Evolutionary conservation across 73 alveolate genomes (phyloP).

Genomic region (Tetrahymena malaccensis): DNA sequence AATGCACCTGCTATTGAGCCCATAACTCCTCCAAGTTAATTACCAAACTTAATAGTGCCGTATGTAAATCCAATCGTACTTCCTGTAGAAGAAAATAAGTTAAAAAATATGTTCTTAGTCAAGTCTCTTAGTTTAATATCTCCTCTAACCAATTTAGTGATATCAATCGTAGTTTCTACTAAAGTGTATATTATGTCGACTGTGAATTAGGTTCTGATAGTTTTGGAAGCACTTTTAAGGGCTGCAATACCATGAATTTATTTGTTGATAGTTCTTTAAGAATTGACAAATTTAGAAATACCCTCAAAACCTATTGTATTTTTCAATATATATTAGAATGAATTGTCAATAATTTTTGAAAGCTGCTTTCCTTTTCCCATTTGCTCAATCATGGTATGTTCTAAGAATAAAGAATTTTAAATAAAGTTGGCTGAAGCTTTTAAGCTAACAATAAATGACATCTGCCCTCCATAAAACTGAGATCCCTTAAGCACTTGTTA

Average conservation of each 20-base stretch:
- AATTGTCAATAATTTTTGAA: neutral
- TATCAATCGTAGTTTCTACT: neutral
- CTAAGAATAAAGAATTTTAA: neutral
- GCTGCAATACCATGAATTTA: neutral
- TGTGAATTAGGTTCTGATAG: neutral
- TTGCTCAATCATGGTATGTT: neutral
- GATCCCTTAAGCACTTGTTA: neutral
- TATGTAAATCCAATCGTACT: neutral
- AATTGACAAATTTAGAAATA: neutral
- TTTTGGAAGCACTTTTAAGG: neutral
- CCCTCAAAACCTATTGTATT: neutral
- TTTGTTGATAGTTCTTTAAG: neutral
- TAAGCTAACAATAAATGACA: neutral
- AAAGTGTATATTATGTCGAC: neutral
- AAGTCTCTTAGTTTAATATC: neutral
- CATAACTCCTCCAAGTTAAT: neutral
- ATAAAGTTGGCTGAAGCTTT: neutral
- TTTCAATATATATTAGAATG: neutral
- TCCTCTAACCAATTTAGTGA: neutral
- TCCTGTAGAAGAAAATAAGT: neutral
- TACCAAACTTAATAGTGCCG: neutral
- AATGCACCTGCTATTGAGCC: neutral
- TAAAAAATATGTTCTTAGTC: neutral
- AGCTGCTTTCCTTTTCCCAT: neutral
- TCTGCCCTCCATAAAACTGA: neutral